Base-by-base conservation (phyloP, 257 asterid genomes). In the Penstemon barbatus region DNA sequence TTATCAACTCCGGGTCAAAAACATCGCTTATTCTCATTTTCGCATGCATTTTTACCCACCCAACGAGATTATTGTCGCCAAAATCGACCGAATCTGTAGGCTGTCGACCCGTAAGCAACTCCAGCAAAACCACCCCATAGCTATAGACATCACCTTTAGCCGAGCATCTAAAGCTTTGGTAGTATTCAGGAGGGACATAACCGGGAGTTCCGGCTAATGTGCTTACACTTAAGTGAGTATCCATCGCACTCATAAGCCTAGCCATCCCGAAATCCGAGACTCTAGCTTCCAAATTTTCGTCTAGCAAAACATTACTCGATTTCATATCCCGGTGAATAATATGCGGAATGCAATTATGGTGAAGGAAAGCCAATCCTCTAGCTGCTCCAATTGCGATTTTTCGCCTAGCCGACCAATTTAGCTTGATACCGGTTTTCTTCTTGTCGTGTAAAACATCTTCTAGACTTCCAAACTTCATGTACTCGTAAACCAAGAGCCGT, bases 181-280 rank as follows among this genome's bases (percentile, higher is more conserved):
- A 92, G 72, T 92, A 92, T 56, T 92, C 98, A 0, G 98, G 98
- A 6, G 98, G 98, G 37, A 92, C 98, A 7, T 92, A 92, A 4
- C 98, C 98, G 0, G 98, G 98, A 9, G 98, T 92, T 8, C 98
- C 98, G 0, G 98, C 96, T 7, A 90, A 79, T 4, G 97, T 92
- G 77, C 97, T 92, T 8, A 90, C 97, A 38, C 97, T 92, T 75
- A 93, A 72, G 67, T 90, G 99, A 4, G 99, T 93, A 69, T 93
- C 99, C 90, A 77, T 79, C 3, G 89, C 89, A 69, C 86, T 93
- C 99, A 93, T 83, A 7, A 71, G 77, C 78, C 99, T 72, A 0
- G 99, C 99, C 99, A 93, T 93, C 50, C 99, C 99, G 10, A 93
- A 93, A 82, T 93, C 99, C 0, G 99, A 93, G 3, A 93, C 99